Base-by-base conservation (phyloP, 2,329 filamentous ascomycete species). In the Aspergillus neotritici region DNA sequence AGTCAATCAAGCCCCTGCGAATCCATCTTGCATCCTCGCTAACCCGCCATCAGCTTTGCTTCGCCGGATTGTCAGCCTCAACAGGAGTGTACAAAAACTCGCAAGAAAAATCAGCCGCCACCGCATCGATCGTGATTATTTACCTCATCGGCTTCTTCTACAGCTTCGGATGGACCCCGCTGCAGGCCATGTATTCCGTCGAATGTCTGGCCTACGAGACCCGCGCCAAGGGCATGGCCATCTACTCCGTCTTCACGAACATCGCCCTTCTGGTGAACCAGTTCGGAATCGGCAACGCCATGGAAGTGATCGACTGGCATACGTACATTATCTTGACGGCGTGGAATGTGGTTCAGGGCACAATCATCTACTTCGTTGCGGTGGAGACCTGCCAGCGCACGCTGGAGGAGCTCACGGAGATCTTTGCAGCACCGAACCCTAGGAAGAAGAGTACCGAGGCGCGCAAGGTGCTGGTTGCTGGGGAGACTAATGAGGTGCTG, bases 71-170 rank as follows among this genome's bases (percentile, higher is more conserved):
- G 40, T 71, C 3, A 62, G 74, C 13, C 68, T 67, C 10, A 65
- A 66, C 1, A 56, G 65, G 9, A 13, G 32, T 30, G 32, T 44
- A 4, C 42, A 31, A 13, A 46, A 44, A 8, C 31, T 31, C 40
- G 3, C 40, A 37, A n/a, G 46, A 49, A 12, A 49, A 49, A 14
- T 40, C 53, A 3, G 33, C 56, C 66, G 70, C 60, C 13, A 56
- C n/a, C 38, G 66, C 69, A 3, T 52, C 31, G 2, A 38, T 41
- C 6, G 43, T 41, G 3, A 48, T 79, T 11, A 74, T 72, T 15
- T 72, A 77, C 54, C 73, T 78, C 40, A 79, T 78, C 61, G 62
- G 79, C 31, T 78, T 77, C 47, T 73, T 73, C 21, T 80, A 72
- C 61, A 74, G 72, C 1, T 60, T 79, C 47, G 68, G 66, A 6